Evolutionary conservation across 768 basidiomycete species (phyloP), one percentile per base, ranked within the genome.

Genomic region (Boletus reticuloceps): DNA sequence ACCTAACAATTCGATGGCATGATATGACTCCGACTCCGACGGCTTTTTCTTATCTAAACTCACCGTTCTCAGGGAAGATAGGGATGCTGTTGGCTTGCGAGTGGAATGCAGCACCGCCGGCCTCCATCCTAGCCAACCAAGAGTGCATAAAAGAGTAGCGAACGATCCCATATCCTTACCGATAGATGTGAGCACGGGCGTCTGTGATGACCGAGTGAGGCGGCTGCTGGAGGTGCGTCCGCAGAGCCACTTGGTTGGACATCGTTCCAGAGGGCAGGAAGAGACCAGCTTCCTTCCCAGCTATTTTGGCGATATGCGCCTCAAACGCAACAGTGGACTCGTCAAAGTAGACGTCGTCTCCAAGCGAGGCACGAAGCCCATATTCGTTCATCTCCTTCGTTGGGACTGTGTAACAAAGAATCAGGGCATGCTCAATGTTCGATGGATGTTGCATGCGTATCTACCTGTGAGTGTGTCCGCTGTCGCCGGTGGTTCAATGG

Each of bases 151-250:
- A 4, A 29, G 34, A 36, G 19, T 20, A 36, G 4, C 7, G 12
- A 47, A 50, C 16, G 8, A 19, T 38, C 16, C 11, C 12, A 6
- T 25, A 32, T n/a, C 55, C 77, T 47, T 56, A 85, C 84, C 79
- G 84, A 72, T 87, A 78, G 41, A 96, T 88, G 65, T 96, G 94
- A n/a, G 91, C 81, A 31, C 94, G 84, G 53, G 86, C 77, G 64
- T 98, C 94, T 52, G 83, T 84, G n/a, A 98, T 72, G 43, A 99
- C 79, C 10, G 91, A 87, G 71, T 96, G 85, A 1, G 96, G 96
- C 0, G 96, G 96, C 64, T 94, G 92, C 56, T 81, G 82, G 53
- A 98, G 82, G 68, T 95, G 94, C 0, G 91, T 84, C 52, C 96
- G 83, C 49, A 96, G 75, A 6, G 88, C 91, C 49, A 97, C 80